Evolutionary conservation across 1,284 basidiomycete genomes (phyloP).

Genomic region (Ganoderma leucocontextum): DNA sequence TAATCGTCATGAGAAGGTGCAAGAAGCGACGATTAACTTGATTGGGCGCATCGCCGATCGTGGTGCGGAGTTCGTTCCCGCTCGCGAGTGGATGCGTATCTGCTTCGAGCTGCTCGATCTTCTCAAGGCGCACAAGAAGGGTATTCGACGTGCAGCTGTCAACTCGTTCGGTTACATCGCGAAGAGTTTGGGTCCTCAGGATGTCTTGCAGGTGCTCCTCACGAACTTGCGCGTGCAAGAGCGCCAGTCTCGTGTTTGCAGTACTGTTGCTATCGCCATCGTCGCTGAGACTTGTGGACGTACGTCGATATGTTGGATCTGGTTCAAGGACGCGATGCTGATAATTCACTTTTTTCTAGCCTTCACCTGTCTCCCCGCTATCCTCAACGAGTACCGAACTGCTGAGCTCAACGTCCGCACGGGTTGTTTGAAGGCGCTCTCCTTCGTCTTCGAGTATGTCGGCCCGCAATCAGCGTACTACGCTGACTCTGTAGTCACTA

Average conservation of each 20-base stretch:
- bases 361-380: conserved; percentile 99
- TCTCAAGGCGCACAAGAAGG: conserved; percentile 99
- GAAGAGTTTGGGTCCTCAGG: conserved; percentile 98
- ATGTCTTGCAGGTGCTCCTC: conserved; percentile 94
- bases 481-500: conserved; percentile 95
- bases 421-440: conserved; percentile 98
- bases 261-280: conserved; percentile 98
- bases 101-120: conserved; percentile 98
- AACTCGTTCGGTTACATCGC: conserved; percentile 99
- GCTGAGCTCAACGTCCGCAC: conserved; percentile 98
- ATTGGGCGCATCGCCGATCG: conserved; percentile 99
- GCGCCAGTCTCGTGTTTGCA: conserved; percentile 98
- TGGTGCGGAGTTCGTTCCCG: conserved; percentile 97
- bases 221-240: conserved; percentile 99
- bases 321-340: conserved; percentile 9
- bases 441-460: conserved; percentile 99
- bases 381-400: conserved; percentile 98
- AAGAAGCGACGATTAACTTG: conserved; percentile 99
- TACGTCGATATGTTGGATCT: conserved; percentile 49
- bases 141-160: conserved; percentile 97
- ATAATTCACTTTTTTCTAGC: conserved; percentile 54
- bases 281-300: conserved; percentile 97
- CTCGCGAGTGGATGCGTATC: conserved; percentile 99
- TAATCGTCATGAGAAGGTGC: conserved; percentile 99
- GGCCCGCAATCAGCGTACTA: conserved; percentile 99